Percentiles rank a stretch among this genome's conserved stretches.
Conservation (phyloP, 2,329 filamentous ascomycete genomes). For the Macroventuria anomochaeta region DNA sequence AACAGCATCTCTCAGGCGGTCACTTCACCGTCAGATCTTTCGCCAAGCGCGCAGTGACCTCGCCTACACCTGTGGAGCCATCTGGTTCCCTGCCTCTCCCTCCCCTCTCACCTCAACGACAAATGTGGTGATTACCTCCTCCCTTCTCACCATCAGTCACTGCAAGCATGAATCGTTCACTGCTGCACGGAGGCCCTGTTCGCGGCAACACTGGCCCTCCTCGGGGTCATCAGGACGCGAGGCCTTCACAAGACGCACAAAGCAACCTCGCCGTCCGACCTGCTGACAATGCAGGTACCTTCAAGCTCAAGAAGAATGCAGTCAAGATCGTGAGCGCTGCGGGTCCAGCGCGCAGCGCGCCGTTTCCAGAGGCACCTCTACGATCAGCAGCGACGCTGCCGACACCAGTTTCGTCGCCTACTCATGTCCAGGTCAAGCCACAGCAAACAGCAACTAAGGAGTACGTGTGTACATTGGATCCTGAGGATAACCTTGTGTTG, state of each 20-base stretch:
- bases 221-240: background rate
- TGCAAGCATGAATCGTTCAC: constrained; percentile 23
- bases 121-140: background rate
- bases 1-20: constrained; percentile 2
- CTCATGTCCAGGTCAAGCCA: constrained; percentile 11
- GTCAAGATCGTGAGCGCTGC: constrained; percentile 37
- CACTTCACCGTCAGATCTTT: background rate
- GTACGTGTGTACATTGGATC: constrained; percentile 25
- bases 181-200: constrained; percentile 14
- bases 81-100: constrained; percentile 9
- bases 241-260: constrained; percentile 1
- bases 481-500: too few species aligned
- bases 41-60: background rate
- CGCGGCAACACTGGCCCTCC: background rate
- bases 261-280: constrained; percentile 35
- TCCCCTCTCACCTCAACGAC: constrained; percentile 14
- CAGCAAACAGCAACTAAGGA: constrained; percentile 18
- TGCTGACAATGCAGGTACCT: constrained; percentile 13
- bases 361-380: background rate
- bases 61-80: background rate
- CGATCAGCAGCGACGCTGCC: background rate
- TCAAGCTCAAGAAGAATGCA: constrained; percentile 40
- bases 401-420: background rate
- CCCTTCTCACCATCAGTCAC: background rate
- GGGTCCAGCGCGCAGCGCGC: constrained; percentile 1